Percentiles rank a stretch among this genome's conserved stretches.
These are phyloP conservation scores for Pterocarpus santalinus DNA, from an alignment of 306 rosid species.

Conservation along the genomic window DNA sequence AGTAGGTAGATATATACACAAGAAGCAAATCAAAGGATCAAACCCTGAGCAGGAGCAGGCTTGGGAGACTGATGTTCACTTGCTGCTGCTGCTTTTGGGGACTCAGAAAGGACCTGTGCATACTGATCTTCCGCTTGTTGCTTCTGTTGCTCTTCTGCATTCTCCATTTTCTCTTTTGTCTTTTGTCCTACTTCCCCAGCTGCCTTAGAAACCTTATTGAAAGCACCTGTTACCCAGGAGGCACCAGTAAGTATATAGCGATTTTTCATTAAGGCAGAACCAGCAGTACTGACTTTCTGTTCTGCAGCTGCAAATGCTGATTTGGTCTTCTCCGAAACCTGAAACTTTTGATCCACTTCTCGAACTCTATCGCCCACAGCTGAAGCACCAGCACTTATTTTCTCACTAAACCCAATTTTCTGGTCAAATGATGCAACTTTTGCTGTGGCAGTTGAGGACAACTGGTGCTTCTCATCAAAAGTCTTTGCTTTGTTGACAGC, in stretches of 20 bases:
- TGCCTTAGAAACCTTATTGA: conserved; percentile 84
- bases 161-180: conserved; percentile 79
- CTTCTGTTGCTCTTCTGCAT: conserved; percentile 72
- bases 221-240: conserved; percentile 89
- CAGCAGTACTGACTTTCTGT: conserved; percentile 84
- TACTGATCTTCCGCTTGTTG: conserved; percentile 65
- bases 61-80: conserved; percentile 63
- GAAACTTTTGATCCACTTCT: conserved; percentile 94
- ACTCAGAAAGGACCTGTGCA: conserved; percentile 68
- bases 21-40: conserved; percentile 75
- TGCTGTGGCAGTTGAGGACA: conserved; percentile 85
- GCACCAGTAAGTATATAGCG: conserved; percentile 79
- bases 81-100: conserved; percentile 71
- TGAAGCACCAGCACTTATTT: conserved; percentile 82
- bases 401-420: conserved; percentile 85
- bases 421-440: conserved; percentile 88
- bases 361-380: conserved; percentile 83
- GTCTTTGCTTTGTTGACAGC: conserved; percentile 87
- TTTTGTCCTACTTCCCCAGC: conserved; percentile 95
- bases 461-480: conserved; percentile 86
- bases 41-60: conserved; percentile 84
- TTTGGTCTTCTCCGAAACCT: conserved; percentile 95
- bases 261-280: conserved; percentile 97
- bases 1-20: conserved; percentile 62
- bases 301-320: conserved; percentile 94